These are phyloP conservation scores for Citrus inodora DNA, from an alignment of 345 rosid genomes.

Conservation along the genomic window DNA sequence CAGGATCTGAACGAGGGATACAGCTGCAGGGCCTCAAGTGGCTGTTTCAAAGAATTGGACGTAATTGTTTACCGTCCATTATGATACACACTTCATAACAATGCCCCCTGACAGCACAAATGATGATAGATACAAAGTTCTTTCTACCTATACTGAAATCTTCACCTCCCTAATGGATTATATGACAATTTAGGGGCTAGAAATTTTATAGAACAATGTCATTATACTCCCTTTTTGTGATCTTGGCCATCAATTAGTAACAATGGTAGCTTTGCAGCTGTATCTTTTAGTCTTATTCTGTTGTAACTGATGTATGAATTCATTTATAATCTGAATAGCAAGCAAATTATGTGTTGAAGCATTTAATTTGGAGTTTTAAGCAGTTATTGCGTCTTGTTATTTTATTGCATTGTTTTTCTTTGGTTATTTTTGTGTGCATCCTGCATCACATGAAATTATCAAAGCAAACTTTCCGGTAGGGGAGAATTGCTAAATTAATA, in stretches of 20 bases:
- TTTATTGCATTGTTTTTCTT: neutral
- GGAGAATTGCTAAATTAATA: neutral
- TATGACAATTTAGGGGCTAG: constrained; percentile 21
- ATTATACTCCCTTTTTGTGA: neutral
- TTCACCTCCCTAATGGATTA: constrained; percentile 31
- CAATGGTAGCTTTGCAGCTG: constrained; percentile 1
- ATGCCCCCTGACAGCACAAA: constrained; percentile 5
- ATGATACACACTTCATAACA: neutral
- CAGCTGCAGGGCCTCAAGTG: neutral
- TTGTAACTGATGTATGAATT: constrained; percentile 8
- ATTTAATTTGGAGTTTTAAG: neutral
- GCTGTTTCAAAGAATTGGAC: constrained; percentile 3
- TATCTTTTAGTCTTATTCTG: neutral
- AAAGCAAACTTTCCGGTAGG: too few relatives aligned
- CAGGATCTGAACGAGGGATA: constrained; percentile 6
- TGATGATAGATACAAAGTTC: neutral
- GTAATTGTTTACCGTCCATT: neutral
- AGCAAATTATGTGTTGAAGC: neutral
- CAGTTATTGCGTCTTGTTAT: neutral
- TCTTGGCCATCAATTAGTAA: constrained; percentile 14
- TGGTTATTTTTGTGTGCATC: neutral
- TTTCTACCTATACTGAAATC: constrained; percentile 6
- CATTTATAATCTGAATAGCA: neutral
- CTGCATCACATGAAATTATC: too few relatives aligned
- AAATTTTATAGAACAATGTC: constrained; percentile 7